These are phyloP conservation scores for Solanum hybrid DNA, from an alignment of 305 asterid species.

Conservation along the genomic window DNA sequence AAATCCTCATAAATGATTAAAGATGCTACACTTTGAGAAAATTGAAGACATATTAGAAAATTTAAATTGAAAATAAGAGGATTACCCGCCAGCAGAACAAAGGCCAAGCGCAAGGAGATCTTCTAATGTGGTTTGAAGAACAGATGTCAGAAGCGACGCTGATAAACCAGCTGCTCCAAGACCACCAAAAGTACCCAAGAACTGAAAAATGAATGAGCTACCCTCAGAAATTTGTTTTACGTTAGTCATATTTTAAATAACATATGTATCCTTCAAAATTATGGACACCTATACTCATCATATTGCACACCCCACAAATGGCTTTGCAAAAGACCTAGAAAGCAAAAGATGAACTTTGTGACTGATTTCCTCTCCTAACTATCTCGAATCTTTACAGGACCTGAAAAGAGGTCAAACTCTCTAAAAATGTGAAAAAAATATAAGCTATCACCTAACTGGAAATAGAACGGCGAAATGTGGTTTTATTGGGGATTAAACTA, in stretches of 20 bases:
- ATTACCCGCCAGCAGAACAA: constrained; percentile 97
- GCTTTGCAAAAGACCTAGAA: neutral
- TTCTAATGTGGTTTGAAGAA: constrained; percentile 72
- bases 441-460: neutral
- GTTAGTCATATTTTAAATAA: neutral
- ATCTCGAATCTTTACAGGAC: neutral
- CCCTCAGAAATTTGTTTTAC: constrained; percentile 4
- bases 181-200: constrained; percentile 79
- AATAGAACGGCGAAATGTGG: neutral
- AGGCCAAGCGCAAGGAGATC: constrained; percentile 93
- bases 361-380: neutral
- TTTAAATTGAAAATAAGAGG: constrained; percentile 7
- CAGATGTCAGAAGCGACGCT: constrained; percentile 86
- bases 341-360: neutral
- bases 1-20: neutral
- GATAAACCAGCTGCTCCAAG: constrained; percentile 92
- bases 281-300: neutral
- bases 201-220: constrained; percentile 38
- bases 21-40: neutral
- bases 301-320: neutral
- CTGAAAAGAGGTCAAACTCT: neutral
- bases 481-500: neutral
- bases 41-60: neutral
- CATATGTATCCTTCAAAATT: neutral
- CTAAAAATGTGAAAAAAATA: neutral